Percentiles rank a stretch among this genome's conserved stretches.
Evolutionary conservation across 768 basidiomycete genomes (phyloP).

Genomic region (Inosperma sp.): DNA sequence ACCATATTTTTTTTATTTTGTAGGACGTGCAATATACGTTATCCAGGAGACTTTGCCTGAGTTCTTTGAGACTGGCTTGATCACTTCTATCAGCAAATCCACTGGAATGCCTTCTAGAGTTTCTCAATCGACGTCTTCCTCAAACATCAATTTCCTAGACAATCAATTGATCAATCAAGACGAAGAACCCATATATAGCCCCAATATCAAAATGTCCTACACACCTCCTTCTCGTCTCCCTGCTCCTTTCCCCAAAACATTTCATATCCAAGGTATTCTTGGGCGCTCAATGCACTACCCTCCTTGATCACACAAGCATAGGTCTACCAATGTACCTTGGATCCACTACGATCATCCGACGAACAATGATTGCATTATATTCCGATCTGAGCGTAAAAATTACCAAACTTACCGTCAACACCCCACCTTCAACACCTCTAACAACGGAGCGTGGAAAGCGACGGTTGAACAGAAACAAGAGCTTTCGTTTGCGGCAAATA

Average conservation of each 20-base stretch:
- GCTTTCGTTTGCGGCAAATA: slow-evolving; percentile 47
- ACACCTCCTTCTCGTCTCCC: slow-evolving; percentile 65
- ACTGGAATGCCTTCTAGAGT: slow-evolving; percentile 35
- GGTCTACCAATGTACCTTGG: slow-evolving; percentile 71
- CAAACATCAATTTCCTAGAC: slow-evolving; percentile 24
- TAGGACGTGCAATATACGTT: slow-evolving; percentile 68
- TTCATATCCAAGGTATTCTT: slow-evolving; percentile 62
- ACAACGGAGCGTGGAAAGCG: slow-evolving; percentile 18
- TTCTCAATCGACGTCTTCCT: slow-evolving; percentile 22
- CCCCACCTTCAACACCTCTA: slow-evolving; percentile 18
- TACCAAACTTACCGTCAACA: slow-evolving; percentile 42
- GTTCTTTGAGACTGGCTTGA: slow-evolving; percentile 66
- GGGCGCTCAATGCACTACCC: background rate
- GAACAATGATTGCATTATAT: slow-evolving; percentile 73
- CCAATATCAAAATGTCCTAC: slow-evolving; percentile 57
- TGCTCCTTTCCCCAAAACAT: slow-evolving; percentile 61
- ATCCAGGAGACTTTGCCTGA: slow-evolving; percentile 65
- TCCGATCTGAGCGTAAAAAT: slow-evolving; percentile 57
- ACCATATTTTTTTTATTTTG: background rate
- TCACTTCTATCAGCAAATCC: slow-evolving; percentile 48
- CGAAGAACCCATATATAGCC: slow-evolving; percentile 55
- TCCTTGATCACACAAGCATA: slow-evolving; percentile 20
- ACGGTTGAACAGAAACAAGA: slow-evolving; percentile 48
- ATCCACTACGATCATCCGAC: slow-evolving; percentile 63
- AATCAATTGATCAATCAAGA: slow-evolving; percentile 20